Conservation (phyloP, 1,139 yeast species). For the Groenewaldozyma sp. region DNA sequence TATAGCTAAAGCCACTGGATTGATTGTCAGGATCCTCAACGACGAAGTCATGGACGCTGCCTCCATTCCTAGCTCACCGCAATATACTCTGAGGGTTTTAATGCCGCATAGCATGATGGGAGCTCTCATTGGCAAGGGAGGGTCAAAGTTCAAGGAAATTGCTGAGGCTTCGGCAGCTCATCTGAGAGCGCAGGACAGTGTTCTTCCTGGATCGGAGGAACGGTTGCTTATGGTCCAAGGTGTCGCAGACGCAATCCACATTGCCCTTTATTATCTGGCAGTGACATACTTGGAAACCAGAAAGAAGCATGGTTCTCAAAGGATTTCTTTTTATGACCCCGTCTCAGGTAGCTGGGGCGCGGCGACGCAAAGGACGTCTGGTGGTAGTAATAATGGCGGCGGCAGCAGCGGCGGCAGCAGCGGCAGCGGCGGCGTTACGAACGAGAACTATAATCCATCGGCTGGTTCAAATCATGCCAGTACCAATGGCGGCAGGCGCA, state of each 20-base stretch:
- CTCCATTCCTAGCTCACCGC: conserved; percentile 45
- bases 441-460: neutral
- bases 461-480: neutral
- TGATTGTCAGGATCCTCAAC: conserved; percentile 56
- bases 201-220: conserved; percentile 74
- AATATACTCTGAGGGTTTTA: conserved; percentile 50
- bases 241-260: conserved; percentile 80
- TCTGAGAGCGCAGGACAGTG: conserved; percentile 65
- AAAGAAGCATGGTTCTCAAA: conserved; percentile 9
- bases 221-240: conserved; percentile 65
- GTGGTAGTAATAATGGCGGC: neutral
- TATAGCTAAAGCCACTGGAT: conserved; percentile 77
- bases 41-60: conserved; percentile 64
- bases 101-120: conserved; percentile 82
- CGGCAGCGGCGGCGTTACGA: neutral
- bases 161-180: conserved; percentile 79
- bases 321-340: conserved; percentile 5
- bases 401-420: neutral
- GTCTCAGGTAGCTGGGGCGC: too few relatives aligned
- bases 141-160: conserved; percentile 67
- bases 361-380: neutral
- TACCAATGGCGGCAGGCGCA: neutral
- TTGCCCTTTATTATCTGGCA: conserved; percentile 68
- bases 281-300: conserved; percentile 36
- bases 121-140: conserved; percentile 71